Evolutionary conservation across 352 stramenopile species (phyloP).

Genomic region (Aphanomyces astaci): DNA sequence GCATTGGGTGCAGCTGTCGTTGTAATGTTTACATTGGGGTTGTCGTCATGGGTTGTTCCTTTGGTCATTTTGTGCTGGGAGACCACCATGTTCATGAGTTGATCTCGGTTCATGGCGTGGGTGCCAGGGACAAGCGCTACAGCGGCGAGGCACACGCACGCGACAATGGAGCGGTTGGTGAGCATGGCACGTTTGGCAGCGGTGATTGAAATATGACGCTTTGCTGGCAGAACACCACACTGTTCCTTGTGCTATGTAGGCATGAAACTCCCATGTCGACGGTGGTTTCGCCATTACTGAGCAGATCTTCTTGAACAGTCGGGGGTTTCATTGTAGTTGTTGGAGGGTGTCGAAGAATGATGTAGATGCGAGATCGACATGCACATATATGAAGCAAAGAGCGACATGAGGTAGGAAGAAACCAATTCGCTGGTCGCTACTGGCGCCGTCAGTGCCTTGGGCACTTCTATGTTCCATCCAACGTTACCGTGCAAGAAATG

Average conservation of each 20-base stretch:
- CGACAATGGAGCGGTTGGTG: not conserved
- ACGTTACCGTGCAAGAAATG: too few species aligned
- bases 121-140: not conserved
- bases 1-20: not conserved
- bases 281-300: not conserved
- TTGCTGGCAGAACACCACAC: not conserved
- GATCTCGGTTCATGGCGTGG: not conserved
- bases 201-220: not conserved
- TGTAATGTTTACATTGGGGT: not conserved
- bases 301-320: too few species aligned
- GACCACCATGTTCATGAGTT: not conserved
- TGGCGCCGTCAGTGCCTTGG: too few species aligned
- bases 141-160: not conserved
- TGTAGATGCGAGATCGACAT: too few species aligned
- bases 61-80: not conserved
- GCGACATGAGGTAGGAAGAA: too few species aligned
- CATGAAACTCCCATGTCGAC: not conserved
- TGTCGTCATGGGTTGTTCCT: not conserved
- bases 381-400: too few species aligned
- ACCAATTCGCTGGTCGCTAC: too few species aligned
- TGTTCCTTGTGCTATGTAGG: not conserved
- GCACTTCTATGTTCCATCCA: too few species aligned
- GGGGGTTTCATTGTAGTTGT: too few species aligned
- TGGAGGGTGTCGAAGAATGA: too few species aligned
- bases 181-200: not conserved